Conservation (phyloP, 2,329 filamentous ascomycete species). For the Fusarium hostae region DNA sequence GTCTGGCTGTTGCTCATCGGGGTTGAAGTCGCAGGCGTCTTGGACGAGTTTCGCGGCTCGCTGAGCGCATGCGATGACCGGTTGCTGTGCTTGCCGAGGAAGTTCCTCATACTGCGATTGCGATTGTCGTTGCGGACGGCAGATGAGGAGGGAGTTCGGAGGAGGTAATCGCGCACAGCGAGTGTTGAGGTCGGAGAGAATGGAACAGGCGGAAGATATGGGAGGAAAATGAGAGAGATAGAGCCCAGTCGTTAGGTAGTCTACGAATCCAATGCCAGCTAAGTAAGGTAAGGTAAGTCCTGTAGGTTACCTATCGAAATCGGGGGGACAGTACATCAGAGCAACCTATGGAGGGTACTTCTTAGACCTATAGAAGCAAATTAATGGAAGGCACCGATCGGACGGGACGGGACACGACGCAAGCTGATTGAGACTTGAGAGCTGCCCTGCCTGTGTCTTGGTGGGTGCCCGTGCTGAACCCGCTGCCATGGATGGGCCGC, state of each 20-base stretch:
- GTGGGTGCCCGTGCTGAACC: slow-evolving; percentile 4
- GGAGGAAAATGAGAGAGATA: slow-evolving; percentile 26
- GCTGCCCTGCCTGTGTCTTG: neutral
- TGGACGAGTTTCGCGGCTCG: slow-evolving; percentile 54
- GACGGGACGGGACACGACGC: slow-evolving; percentile 14
- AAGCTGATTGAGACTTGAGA: neutral
- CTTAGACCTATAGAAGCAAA: neutral
- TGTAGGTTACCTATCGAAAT: slow-evolving; percentile 21
- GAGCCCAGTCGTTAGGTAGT: neutral
- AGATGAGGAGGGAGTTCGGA: neutral
- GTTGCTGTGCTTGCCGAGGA: slow-evolving; percentile 66
- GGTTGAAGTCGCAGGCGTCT: slow-evolving; percentile 23
- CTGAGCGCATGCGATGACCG: slow-evolving; percentile 66
- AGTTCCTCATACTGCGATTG: slow-evolving; percentile 60
- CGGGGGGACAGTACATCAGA: slow-evolving; percentile 24
- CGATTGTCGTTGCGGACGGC: slow-evolving; percentile 32
- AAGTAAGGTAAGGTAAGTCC: slow-evolving; percentile 11
- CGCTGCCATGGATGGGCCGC: slow-evolving; percentile 1
- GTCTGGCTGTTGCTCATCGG: slow-evolving; percentile 21
- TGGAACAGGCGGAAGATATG: slow-evolving; percentile 16
- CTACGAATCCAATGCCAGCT: slow-evolving; percentile 8
- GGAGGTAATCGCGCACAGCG: slow-evolving; percentile 20
- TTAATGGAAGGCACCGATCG: slow-evolving; percentile 1
- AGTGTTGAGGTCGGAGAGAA: slow-evolving; percentile 16
- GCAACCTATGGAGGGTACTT: neutral